Evolutionary conservation across 2,329 filamentous ascomycete species (phyloP), one percentile per base, ranked within the genome.

Genomic region (Penicillium sp.): DNA sequence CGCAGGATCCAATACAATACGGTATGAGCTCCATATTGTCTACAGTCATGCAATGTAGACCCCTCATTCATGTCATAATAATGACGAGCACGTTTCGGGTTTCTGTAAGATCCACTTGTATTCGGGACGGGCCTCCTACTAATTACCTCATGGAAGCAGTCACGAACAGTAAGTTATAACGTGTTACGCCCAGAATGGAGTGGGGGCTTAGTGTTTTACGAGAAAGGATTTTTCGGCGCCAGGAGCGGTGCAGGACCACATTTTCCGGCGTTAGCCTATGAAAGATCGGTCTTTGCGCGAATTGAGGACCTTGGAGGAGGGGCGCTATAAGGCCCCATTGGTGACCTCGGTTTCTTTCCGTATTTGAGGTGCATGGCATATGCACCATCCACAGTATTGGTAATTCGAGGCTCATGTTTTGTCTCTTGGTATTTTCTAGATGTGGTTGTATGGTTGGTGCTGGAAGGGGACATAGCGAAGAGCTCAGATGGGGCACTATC

Each of bases 221-320:
- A 53, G 47, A 50, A 56, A 21, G 41, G 16, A 58, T 57, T 65
- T 64, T 62, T 48, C 46, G 51, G 63, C 63, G 63, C 63, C 54
- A 62, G 53, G 39, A 59, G 63, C 62, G 63, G 63, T 47, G 59
- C 53, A 55, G 43, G 50, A 24, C 43, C 41, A 41, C 44, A 53
- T 46, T 56, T 27, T 14, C 48, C 27, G 41, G 54, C 24, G 35
- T 52, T 50, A 57, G 61, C 62, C 63, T 65, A 63, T 65, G 49
- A 59, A 29, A 58, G 51, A 39, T 56, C 31, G 50, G 45, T 51
- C 47, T 59, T 60, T 57, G 59, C 27, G 48, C 50, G 39, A 41
- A 44, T 57, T 62, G 63, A 43, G 63, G 62, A 66, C 63, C 62
- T 63, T 64, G 61, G 56, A 61, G 62, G 58, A 56, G 63, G 62